Evolutionary conservation across 176 grass and related monocot species (phyloP), one percentile per base, ranked within the genome.

Genomic region (Microstegium vimineum): DNA sequence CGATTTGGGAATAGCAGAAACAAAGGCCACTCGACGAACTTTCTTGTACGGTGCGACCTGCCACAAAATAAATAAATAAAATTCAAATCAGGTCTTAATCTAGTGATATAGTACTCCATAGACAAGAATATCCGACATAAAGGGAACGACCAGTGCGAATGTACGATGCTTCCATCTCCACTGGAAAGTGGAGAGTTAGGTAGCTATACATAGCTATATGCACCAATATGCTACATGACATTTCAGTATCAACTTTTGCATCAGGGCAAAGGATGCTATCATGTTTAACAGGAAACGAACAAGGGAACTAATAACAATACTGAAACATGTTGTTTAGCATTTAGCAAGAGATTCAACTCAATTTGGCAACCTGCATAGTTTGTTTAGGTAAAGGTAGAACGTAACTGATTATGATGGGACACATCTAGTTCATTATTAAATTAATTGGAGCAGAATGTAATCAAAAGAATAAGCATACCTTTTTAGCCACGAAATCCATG

Each of bases 11-110:
- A 94, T 94, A 7, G 66, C 64, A 18, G 31, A 47, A 4, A 90
- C 72, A 20, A 97, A 97, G 16, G 85, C 81, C 63, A 94, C 87
- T 62, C 85, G 76, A 7, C 94, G 89, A 23, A 97, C 86, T 79
- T 97, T 94, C 80, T 97, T 97, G 76, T 97, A 92, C 0, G 89
- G 89, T 16, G 91, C 91, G 15, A 97, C 94, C 91, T 94, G 78
- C 59, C 83, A 42, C 41, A 72, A 15, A 42, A 64, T 18, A 31
- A 67, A n/a, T n/a, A n/a, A 18, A 36, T 36, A 5, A 36, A 36
- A 18, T 46, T n/a, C 42, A 86, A 35, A 69, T 81, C 12, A 73
- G 32, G 22, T n/a, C 16, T 54, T 22, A 23, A 34, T 61, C 66
- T 45, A 11, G 30, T 51, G 18, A n/a, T 20, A 22, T 18, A 52